Base-by-base conservation (phyloP, 805 yeast species). In the Wickerhamomyces queroliae region DNA sequence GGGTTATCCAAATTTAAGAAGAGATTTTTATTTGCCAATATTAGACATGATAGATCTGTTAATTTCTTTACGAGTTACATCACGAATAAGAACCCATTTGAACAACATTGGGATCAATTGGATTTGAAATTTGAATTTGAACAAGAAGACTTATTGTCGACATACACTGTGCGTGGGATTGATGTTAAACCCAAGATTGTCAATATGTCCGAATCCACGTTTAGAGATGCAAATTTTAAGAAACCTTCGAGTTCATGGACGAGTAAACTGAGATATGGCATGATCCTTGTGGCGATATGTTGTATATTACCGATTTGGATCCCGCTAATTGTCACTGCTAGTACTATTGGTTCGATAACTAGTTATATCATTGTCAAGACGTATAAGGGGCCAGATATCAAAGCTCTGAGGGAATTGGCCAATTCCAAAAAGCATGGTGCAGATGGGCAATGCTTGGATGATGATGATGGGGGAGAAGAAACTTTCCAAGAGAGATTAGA, bases 51-150 rank as follows among this genome's bases (percentile, higher is more conserved):
- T 60, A 69, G 96, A 43, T 77, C 95, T 0, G 98, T 90, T 7
- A 82, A 91, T 13, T 91, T 88, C 58, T 85, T 78, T 62, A 87
- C 97, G 0, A 71, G 95, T 0, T 89, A 69, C 58, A 82, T 91
- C 42, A 70, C 91, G 4, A 70, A 79, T 23, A 73, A 70, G 43
- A 78, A 85, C 40, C 95, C 96, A 2, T 89, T 88, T 56, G 79
- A 78, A 26, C 62, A 66, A n/a, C 63, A 62, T 35, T 72, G 75
- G 71, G 71, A 70, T 35, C 53, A 55, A 3, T 22, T 55, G 27
- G 46, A 49, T 16, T 56, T 74, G 37, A 70, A 67, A 31, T 64
- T 78, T 40, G 64, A 66, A 25, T 79, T 67, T 50, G 63, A 79
- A n/a, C n/a, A n/a, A 26, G 63, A 67, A 6, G 69, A 66, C 37